Evolutionary conservation across 345 rosid genomes (phyloP), one percentile per base, ranked within the genome.

Genomic region (Microcos paniculata): DNA sequence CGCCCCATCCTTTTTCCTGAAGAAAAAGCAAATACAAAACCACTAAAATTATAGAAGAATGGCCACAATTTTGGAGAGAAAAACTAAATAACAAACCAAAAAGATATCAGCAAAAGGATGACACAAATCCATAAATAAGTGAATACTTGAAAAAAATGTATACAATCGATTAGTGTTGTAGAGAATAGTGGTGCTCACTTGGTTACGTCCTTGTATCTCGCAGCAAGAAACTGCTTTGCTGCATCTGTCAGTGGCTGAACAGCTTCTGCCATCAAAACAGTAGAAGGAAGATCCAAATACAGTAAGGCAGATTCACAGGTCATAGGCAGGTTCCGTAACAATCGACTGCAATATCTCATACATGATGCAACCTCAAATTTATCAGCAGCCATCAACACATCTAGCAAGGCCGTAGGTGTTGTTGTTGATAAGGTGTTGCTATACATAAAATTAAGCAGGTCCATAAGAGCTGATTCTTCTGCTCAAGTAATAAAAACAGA

Each of bases 361-460:
- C 97, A 94, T 14, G 95, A 92, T 23, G 90, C 87, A 73, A 92
- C 98, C 87, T 91, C 88, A 73, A 89, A 92, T 82, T 94, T 94
- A 80, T 91, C 91, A 8, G 98, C 97, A 62, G 88, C 92, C 86
- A 86, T 83, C 59, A 94, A 80, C 73, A 92, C 88, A 80, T 91
- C 93, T 71, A 94, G 79, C 76, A 94, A 79, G 40, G 84, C 87
- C 61, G 90, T 72, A n/a, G 88, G 81, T 10, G 80, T 72, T 45
- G 82, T 86, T 43, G 85, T 78, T 18, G 92, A 86, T 73, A 92
- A 26, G 14, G 82, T 77, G 68, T 79, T 84, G 71, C 82, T 82
- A 72, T 92, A 92, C 92, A 94, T 92, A 73, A 90, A 94, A 72
- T 80, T 82, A 24, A 94, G 90, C 19, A 94, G 94, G 74, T 91